A percentile compares a stretch with the other conserved stretches of the same genome.
Conservation (phyloP, 768 basidiomycete genomes). For the Hemileccinum impolitum region DNA sequence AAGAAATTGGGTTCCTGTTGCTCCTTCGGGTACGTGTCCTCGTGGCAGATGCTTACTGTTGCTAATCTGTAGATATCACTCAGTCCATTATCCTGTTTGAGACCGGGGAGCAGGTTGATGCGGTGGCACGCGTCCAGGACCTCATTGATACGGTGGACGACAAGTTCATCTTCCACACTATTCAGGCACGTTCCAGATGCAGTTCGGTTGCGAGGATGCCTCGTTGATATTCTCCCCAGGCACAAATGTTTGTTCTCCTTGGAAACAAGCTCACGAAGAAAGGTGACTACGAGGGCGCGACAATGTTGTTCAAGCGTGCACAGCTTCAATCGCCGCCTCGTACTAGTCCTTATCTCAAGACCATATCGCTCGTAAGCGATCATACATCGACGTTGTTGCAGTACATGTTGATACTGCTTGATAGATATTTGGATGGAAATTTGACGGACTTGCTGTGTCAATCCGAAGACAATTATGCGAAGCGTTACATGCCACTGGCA, state of each 20-base stretch:
- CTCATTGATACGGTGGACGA: constrained; percentile 11
- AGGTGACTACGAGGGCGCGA: constrained; percentile 11
- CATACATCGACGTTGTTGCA: neutral
- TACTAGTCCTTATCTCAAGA: neutral
- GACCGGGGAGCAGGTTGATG: constrained; percentile 10
- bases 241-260: constrained; percentile 12
- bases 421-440: constrained; percentile 16
- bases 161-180: constrained; percentile 1
- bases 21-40: constrained; percentile 10
- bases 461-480: constrained; percentile 11
- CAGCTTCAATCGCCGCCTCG: neutral
- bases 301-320: constrained; percentile 9
- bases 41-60: neutral
- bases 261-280: constrained; percentile 7
- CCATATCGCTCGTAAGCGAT: constrained; percentile 13
- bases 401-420: neutral
- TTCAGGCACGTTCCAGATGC: constrained; percentile 6
- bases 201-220: neutral
- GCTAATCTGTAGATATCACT: neutral
- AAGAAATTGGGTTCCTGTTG: constrained; percentile 11
- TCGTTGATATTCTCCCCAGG: constrained; percentile 4
- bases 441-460: constrained; percentile 7
- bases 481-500: constrained; percentile 7
- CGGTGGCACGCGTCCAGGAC: constrained; percentile 10
- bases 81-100: constrained; percentile 13